These are phyloP conservation scores for Epicoccum sorghinum DNA, from an alignment of 2,329 filamentous ascomycete species.

Conservation along the genomic window DNA sequence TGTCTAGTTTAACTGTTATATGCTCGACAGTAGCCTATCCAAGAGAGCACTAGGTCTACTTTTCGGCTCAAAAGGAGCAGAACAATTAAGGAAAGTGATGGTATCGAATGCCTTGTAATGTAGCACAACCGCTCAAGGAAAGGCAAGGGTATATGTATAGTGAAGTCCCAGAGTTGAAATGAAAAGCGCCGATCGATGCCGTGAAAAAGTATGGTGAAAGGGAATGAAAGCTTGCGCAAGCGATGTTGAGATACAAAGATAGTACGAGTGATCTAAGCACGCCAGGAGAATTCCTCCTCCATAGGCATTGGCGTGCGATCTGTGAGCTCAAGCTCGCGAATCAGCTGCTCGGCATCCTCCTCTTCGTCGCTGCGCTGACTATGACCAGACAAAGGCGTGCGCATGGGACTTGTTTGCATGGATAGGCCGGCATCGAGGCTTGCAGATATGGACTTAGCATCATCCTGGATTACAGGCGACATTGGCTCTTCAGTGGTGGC, in stretches of 20 bases:
- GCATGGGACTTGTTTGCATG: slow-evolving; percentile 41
- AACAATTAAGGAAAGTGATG: neutral
- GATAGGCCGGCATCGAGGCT: slow-evolving; percentile 39
- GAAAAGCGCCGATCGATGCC: slow-evolving; percentile 14
- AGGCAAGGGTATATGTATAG: slow-evolving; percentile 16
- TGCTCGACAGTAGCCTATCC: no score
- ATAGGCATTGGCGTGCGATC: slow-evolving; percentile 47
- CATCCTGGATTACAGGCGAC: slow-evolving; percentile 19
- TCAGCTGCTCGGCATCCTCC: slow-evolving; percentile 40
- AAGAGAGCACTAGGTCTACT: no score
- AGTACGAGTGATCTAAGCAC: slow-evolving; percentile 18
- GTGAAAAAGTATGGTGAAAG: neutral
- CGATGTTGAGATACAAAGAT: neutral
- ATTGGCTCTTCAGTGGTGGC: slow-evolving; percentile 13
- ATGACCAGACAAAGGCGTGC: slow-evolving; percentile 38
- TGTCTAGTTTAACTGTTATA: no score
- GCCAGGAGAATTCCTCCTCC: slow-evolving; percentile 48
- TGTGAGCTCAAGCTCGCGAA: slow-evolving; percentile 36
- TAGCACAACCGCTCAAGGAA: slow-evolving; percentile 1
- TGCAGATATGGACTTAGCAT: slow-evolving; percentile 37
- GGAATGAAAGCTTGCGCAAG: neutral
- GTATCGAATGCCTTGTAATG: neutral
- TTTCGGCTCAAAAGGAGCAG: neutral
- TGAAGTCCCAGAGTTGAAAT: neutral
- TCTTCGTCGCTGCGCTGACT: slow-evolving; percentile 41